Evolutionary conservation across 805 yeast species (phyloP), one percentile per base, ranked within the genome.

Genomic region (Saturnispora sekii): DNA sequence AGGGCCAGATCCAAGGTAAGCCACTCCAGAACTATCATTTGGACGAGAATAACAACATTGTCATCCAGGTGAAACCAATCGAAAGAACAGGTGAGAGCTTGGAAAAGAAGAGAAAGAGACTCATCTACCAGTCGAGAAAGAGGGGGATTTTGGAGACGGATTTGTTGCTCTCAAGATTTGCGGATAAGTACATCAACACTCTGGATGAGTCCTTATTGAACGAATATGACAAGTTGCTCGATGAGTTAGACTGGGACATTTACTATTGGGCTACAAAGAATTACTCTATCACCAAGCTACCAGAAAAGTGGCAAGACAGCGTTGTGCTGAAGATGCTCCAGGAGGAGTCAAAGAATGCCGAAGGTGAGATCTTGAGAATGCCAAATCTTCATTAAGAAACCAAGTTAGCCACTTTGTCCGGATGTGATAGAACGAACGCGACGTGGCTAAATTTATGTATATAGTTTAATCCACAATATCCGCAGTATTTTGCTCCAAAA

Each of bases 161-260:
- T 60, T 67, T 93, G 54, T 67, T 93, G 37, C 71, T 93, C 47
- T 79, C 93, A 15, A 73, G 88, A 48, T 93, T 89, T 63, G 95
- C 97, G 26, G 79, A 87, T 57, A 75, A 74, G 57, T 76, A 84
- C 58, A 67, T 93, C 51, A 63, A 71, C 33, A 58, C 59, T 0
- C 73, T 93, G 69, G 68, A 73, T 10, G 63, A 67, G 48, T 81
- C 71, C 44, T 83, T 87, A 64, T 68, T 93, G 44, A 82, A 78
- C 39, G 97, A 93, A 62, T 93, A 86, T 62, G 97, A 90, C 58
- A 60, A 71, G 46, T 65, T 93, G 47, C 71, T 93, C 59, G 95
- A 93, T 62, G 95, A 90, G 64, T 77, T 90, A n/a, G 98, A 93
- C 64, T 93, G 98, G 98, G 98, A 93, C 63, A 89, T 93, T 49